A percentile compares a stretch with the other conserved stretches of the same genome.
Evolutionary conservation across 257 asterid genomes (phyloP).

Genomic region (Gardenia jasminoides): DNA sequence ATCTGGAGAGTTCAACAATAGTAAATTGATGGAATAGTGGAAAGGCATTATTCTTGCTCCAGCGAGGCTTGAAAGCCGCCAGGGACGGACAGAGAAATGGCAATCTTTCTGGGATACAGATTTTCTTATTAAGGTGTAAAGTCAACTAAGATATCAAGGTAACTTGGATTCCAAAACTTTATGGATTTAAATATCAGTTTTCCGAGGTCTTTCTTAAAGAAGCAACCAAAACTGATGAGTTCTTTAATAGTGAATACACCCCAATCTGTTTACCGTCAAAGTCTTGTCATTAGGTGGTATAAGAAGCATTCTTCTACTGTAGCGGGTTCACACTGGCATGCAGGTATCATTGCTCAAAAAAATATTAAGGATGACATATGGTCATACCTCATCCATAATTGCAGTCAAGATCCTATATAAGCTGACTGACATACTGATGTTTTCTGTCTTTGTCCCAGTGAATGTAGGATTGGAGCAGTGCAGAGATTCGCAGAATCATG

Average conservation of each 20-base stretch:
- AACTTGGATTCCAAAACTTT: not conserved
- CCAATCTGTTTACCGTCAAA: no score
- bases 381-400: slow-evolving; percentile 40
- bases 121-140: not conserved
- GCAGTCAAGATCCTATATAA: not conserved
- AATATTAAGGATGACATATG: slow-evolving; percentile 25
- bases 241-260: not conserved
- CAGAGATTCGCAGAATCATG: slow-evolving; percentile 26
- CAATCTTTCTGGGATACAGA: not conserved
- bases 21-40: not conserved
- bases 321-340: not conserved
- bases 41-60: not conserved
- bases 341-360: slow-evolving; percentile 1
- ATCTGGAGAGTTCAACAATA: not conserved
- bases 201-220: no score
- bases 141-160: not conserved
- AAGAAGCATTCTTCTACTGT: not conserved
- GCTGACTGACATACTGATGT: not conserved
- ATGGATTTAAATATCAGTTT: not conserved
- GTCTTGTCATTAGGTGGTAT: not conserved
- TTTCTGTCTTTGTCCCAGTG: not conserved
- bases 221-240: not conserved
- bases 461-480: slow-evolving; percentile 33
- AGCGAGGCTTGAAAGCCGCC: not conserved
- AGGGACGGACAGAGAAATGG: not conserved